Evolutionary conservation across 768 basidiomycete species (phyloP).

Genomic region (Mycena vulgaris): DNA sequence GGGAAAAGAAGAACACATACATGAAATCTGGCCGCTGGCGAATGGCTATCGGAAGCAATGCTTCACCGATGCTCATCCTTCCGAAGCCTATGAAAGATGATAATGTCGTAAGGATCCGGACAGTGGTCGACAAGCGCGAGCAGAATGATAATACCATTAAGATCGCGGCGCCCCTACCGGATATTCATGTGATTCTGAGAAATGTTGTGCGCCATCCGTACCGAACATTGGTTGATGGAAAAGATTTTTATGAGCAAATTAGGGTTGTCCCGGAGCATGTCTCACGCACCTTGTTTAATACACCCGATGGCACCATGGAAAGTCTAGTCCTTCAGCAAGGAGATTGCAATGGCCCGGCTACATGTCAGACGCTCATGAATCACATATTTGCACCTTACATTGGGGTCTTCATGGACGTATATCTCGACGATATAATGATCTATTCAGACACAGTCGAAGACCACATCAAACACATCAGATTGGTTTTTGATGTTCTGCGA

Average conservation of each 20-base stretch:
- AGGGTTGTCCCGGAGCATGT: constrained; percentile 40
- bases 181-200: constrained; percentile 41
- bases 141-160: constrained; percentile 51
- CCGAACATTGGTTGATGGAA: constrained; percentile 51
- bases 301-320: constrained; percentile 53
- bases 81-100: constrained; percentile 42
- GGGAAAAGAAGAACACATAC: constrained; percentile 48
- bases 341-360: constrained; percentile 45
- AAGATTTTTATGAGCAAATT: constrained; percentile 61
- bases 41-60: constrained; percentile 42
- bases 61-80: constrained; percentile 52
- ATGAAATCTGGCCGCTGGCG: constrained; percentile 47
- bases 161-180: constrained; percentile 35
- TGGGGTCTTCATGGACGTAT: constrained; percentile 50
- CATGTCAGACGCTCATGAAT: constrained; percentile 60
- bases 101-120: constrained; percentile 36
- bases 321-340: constrained; percentile 52
- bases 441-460: constrained; percentile 55
- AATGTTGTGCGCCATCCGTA: constrained; percentile 41
- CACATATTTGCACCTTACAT: constrained; percentile 51
- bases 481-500: constrained; percentile 49
- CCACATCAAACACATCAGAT: constrained; percentile 49
- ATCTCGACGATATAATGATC: constrained; percentile 54
- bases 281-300: constrained; percentile 42
- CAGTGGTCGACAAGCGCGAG: constrained; percentile 47